phyloP scores from a whole-genome alignment of 2,329 filamentous ascomycete species.

The Botrytis porri region DNA sequence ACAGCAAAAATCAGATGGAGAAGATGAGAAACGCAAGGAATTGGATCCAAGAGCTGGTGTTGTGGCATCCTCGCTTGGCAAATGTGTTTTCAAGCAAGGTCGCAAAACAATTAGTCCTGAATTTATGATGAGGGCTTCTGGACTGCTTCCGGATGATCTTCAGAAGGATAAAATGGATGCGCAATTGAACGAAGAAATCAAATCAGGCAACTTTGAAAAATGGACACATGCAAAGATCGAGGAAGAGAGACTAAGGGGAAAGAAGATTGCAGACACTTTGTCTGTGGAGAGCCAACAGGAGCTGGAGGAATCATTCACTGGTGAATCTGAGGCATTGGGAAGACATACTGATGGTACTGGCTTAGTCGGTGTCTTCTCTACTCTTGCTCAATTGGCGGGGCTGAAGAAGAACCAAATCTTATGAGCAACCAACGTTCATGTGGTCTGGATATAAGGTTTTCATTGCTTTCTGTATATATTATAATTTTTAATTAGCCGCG shows the following conservation, averaged over 20 bases:
- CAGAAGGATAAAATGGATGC: not conserved
- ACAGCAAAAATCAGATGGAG: slow-evolving; percentile 29
- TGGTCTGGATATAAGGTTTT: not conserved
- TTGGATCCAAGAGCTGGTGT: slow-evolving; percentile 22
- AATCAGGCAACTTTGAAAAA: not conserved
- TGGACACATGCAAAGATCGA: slow-evolving; percentile 6
- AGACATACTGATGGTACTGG: slow-evolving; percentile 41
- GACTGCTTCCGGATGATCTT: slow-evolving; percentile 51
- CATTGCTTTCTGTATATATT: not conserved
- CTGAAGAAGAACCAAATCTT: slow-evolving; percentile 36
- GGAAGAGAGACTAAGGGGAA: slow-evolving; percentile 27
- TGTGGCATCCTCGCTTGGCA: slow-evolving; percentile 50
- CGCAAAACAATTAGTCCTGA: slow-evolving; percentile 65
- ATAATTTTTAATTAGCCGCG: not conserved
- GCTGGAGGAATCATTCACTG: slow-evolving; percentile 31
- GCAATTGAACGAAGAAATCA: not conserved
- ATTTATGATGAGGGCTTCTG: slow-evolving; percentile 55
- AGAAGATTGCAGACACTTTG: slow-evolving; percentile 27
- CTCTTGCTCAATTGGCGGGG: slow-evolving; percentile 38
- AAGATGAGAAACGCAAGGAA: slow-evolving; percentile 9
- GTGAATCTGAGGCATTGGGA: slow-evolving; percentile 37
- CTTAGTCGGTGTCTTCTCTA: slow-evolving; percentile 39
- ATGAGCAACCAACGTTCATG: slow-evolving; percentile 21
- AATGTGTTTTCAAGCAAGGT: slow-evolving; percentile 59
- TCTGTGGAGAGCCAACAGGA: slow-evolving; percentile 28